Conservation (phyloP, 148 eudicot genomes). For the Persicaria tinctoria region DNA sequence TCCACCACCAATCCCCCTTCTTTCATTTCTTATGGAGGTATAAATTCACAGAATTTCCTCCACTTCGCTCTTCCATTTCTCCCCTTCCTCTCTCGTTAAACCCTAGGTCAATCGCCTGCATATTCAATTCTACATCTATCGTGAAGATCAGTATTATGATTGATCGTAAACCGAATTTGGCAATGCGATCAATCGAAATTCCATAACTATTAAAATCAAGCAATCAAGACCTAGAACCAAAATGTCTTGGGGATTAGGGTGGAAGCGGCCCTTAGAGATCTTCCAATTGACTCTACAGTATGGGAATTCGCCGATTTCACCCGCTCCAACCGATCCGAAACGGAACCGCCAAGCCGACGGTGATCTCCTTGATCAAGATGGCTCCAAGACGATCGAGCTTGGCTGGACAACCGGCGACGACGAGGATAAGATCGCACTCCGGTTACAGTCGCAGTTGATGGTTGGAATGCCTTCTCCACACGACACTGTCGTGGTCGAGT, state of each 20-base stretch:
- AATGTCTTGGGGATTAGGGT: constrained; percentile 98
- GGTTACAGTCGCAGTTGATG: constrained; percentile 83
- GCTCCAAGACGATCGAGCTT: constrained; percentile 44
- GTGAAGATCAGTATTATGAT: neutral
- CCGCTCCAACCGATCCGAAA: neutral
- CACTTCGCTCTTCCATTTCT: neutral
- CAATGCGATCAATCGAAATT: constrained; percentile 11
- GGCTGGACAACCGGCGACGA: constrained; percentile 94
- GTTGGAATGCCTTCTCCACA: constrained; percentile 77
- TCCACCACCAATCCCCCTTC: neutral
- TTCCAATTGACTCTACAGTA: constrained; percentile 64
- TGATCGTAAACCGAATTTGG: constrained; percentile 7
- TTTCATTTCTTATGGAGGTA: neutral
- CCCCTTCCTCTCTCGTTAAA: constrained; percentile 2
- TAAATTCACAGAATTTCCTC: constrained; percentile 4
- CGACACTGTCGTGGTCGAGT: constrained; percentile 60
- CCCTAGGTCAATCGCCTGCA: neutral
- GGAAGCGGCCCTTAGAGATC: constrained; percentile 78
- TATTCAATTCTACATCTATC: neutral
- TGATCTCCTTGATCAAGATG: constrained; percentile 21
- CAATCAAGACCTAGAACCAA: neutral
- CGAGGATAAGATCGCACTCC: constrained; percentile 80
- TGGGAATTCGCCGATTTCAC: constrained; percentile 27
- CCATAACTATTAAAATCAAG: neutral
- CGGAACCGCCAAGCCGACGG: constrained; percentile 17